Conservation (phyloP, 768 basidiomycete species). For the Leccinum rimulosum region DNA sequence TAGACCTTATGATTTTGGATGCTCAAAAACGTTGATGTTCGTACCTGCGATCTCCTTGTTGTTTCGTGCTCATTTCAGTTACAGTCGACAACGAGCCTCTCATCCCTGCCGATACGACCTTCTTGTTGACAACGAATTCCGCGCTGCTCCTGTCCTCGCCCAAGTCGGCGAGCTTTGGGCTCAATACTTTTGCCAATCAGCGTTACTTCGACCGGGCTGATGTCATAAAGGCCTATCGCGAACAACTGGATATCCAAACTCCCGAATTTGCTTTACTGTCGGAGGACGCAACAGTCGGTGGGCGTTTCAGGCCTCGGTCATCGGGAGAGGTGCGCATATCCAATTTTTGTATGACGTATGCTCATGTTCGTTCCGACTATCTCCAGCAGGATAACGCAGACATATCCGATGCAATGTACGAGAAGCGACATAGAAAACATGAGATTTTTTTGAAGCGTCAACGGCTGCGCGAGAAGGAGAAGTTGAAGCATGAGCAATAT, state of each 20-base stretch:
- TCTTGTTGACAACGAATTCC: conserved; percentile 75
- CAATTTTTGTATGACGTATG: conserved; percentile 1
- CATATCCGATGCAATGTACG: conserved; percentile 78
- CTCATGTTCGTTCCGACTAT: conserved; percentile 6
- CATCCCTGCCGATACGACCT: conserved; percentile 61
- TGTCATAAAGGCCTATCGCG: conserved; percentile 66
- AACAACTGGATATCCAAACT: conserved; percentile 73
- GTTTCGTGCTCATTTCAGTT: conserved; percentile 18
- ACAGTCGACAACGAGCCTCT: conserved; percentile 71
- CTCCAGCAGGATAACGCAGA: conserved; percentile 50
- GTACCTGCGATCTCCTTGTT: conserved; percentile 28
- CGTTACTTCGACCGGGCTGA: conserved; percentile 79
- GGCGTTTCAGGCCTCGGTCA: conserved; percentile 68
- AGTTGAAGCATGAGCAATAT: conserved; percentile 88
- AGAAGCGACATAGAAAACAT: conserved; percentile 82
- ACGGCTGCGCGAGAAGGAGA: conserved; percentile 86
- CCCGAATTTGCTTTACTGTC: conserved; percentile 58
- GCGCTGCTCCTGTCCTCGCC: conserved; percentile 44
- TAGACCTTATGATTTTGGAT: conserved; percentile 82
- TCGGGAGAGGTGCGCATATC: conserved; percentile 62
- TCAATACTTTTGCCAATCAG: conserved; percentile 62
- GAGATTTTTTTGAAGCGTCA: conserved; percentile 84
- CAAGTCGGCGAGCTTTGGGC: conserved; percentile 34
- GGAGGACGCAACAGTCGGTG: conserved; percentile 54
- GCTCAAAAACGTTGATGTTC: conserved; percentile 74